Conservation (phyloP, 805 yeast species). For the Saccharomycopsis sp. region DNA sequence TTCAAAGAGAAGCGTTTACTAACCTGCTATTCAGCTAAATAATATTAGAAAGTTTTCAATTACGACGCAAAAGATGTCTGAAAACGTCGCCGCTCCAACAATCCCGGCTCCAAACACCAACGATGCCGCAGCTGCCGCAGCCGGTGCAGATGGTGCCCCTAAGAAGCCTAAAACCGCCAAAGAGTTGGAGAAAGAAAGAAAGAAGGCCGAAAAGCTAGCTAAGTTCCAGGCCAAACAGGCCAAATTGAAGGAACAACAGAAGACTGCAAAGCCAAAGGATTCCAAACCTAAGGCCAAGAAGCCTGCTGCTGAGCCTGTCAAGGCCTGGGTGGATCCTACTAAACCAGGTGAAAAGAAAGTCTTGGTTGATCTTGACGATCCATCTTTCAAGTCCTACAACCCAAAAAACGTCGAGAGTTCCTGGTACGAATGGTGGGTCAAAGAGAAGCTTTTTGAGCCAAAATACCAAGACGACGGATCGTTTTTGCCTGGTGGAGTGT, state of each 20-base stretch:
- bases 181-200: slow-evolving; percentile 78
- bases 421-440: slow-evolving; percentile 97
- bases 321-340: slow-evolving; percentile 83
- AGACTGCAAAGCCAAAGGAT: slow-evolving; percentile 30
- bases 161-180: slow-evolving; percentile 60
- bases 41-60: neutral
- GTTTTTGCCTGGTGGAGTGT: slow-evolving; percentile 73
- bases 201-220: slow-evolving; percentile 83
- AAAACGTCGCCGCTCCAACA: neutral
- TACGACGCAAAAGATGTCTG: neutral
- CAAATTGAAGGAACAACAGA: slow-evolving; percentile 57
- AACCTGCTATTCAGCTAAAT: neutral
- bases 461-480: slow-evolving; percentile 71
- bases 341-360: slow-evolving; percentile 86
- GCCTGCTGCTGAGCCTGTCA: slow-evolving; percentile 61
- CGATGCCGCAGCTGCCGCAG: neutral
- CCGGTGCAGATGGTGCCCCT: neutral
- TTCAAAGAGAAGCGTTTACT: neutral
- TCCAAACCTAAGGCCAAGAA: slow-evolving; percentile 60
- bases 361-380: slow-evolving; percentile 81
- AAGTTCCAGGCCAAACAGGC: slow-evolving; percentile 79
- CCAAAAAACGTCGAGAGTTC: slow-evolving; percentile 92
- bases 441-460: slow-evolving; percentile 83
- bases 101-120: neutral
- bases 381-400: slow-evolving; percentile 87